Conservation (phyloP, 306 rosid genomes). For the Sicyos baderoa region DNA sequence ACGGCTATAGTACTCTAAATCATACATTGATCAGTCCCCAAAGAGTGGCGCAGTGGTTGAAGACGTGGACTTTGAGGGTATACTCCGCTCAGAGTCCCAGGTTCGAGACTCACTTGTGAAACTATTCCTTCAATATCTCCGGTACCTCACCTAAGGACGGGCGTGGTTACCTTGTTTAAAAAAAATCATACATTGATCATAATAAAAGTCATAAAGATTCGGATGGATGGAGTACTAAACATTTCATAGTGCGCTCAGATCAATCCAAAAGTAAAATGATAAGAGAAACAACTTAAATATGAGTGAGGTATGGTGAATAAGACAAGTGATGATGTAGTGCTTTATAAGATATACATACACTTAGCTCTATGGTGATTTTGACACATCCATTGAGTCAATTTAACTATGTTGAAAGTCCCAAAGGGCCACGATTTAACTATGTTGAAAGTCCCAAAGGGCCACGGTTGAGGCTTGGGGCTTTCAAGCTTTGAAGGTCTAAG, state of each 20-base stretch:
- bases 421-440: neutral
- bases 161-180: no score
- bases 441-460: no score
- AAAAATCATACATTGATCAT: no score
- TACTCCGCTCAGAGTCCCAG: no score
- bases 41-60: no score
- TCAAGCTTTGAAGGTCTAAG: no score
- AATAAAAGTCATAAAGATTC: neutral
- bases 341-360: neutral
- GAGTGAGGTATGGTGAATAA: neutral
- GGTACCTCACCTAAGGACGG: no score
- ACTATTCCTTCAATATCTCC: no score
- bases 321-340: neutral
- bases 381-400: neutral
- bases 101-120: no score
- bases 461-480: no score
- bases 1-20: slow-evolving; percentile 12
- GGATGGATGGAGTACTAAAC: slow-evolving; percentile 4
- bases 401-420: neutral
- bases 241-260: slow-evolving; percentile 4
- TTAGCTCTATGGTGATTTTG: neutral
- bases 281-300: neutral
- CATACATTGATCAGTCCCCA: no score
- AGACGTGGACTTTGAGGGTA: no score
- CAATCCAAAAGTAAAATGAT: neutral